Evolutionary conservation across 2,329 filamentous ascomycete species (phyloP), one percentile per base, ranked within the genome.

Genomic region (Gyromitra esculenta): DNA sequence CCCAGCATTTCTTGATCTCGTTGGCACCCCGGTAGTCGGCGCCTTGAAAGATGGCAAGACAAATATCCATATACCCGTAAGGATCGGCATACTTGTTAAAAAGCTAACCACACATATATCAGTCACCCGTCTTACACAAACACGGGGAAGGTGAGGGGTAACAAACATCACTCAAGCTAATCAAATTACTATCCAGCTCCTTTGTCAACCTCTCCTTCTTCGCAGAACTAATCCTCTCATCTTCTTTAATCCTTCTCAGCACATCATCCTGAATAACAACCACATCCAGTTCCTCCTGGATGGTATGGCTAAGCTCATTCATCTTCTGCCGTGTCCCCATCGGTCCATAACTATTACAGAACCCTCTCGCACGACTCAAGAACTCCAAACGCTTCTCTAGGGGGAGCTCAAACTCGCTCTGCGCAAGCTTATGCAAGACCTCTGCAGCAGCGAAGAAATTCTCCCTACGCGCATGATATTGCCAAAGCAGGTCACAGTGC

Each of bases 231-330:
- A 97, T 87, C 56, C 96, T 89, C 0, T 85, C 82, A 79, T 99
- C 96, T 8, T 87, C 87, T 82, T 87, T 89, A 67, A 99, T 85
- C 59, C 93, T 88, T 82, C 94, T 91, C 31, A 98, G 84, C 54
- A 98, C 84, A 81, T 99, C 96, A 82, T 97, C 93, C 83, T 99
- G 96, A 68, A 99, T 96, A 81, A 96, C 95, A 13, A 94, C 95
- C 64, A 98, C 89, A 81, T 99, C 96, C 8, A 99, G 89, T 57
- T 96, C 87, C 80, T 96, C 94, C 1, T 90, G 90, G 31, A 97
- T 92, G 78, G 93, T 90, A 81, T 97, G 92, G 73, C 95, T 89
- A 37, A 98, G 86, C 76, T 94, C 88, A 83, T 97, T 96, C 82
- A 96, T 92, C 77, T 91, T 89, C 81, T 95, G 92, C 64, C 93